A percentile compares a stretch with the other conserved stretches of the same genome.
Conservation (phyloP, 192 early-diverging fungal genomes). For the Spizellomyces sp. region DNA sequence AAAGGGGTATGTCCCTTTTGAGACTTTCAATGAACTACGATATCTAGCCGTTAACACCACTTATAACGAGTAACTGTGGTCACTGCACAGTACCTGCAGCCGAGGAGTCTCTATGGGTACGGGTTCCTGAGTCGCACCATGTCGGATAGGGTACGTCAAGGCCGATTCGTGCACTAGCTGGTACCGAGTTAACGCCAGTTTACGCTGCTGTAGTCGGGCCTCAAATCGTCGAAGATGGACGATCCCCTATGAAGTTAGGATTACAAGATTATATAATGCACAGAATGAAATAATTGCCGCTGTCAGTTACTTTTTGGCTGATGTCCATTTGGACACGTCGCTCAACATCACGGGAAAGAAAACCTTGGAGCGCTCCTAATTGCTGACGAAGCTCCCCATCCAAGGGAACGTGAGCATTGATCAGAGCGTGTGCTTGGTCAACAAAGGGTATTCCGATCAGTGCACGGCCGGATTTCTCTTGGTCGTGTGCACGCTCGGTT, state of each 20-base stretch:
- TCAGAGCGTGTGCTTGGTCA: background rate
- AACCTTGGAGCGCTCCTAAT: too few relatives aligned
- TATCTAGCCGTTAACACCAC: background rate
- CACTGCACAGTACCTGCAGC: background rate
- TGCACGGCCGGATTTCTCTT: background rate
- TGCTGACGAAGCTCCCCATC: too few relatives aligned
- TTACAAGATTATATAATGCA: too few relatives aligned
- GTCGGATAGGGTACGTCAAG: slow-evolving; percentile 1
- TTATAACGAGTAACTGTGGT: background rate
- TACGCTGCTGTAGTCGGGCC: slow-evolving; percentile 13
- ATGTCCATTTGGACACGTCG: too few relatives aligned
- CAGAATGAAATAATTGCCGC: too few relatives aligned
- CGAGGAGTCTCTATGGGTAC: background rate
- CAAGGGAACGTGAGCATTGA: too few relatives aligned
- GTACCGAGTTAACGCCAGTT: slow-evolving; percentile 26
- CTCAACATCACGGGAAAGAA: too few relatives aligned
- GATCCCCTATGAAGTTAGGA: too few relatives aligned
- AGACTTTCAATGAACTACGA: slow-evolving; percentile 2
- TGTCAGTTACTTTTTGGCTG: too few relatives aligned
- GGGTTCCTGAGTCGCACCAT: background rate
- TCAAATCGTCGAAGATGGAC: background rate
- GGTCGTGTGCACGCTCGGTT: background rate
- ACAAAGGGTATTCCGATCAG: slow-evolving; percentile 32
- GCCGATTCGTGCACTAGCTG: slow-evolving; percentile 32
- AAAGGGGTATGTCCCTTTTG: slow-evolving; percentile 5